Evolutionary conservation across 106 monocot genomes (phyloP), one percentile per base, ranked within the genome.

Genomic region (Allium sativum): DNA sequence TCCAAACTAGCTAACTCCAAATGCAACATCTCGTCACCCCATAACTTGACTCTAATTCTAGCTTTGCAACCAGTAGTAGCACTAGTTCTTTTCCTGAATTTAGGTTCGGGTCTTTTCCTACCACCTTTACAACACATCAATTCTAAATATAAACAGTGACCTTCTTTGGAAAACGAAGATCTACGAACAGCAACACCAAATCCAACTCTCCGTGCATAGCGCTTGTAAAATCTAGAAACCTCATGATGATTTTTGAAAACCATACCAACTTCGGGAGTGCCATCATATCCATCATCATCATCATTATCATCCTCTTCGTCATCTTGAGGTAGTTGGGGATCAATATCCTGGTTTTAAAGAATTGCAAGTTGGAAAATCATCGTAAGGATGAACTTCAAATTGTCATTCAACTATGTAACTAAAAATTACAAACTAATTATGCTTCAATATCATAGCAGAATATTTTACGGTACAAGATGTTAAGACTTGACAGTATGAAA

Each of bases 101-200:
- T 87, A 21, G 87, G 76, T 55, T 83, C 82, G 0, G 76, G 73
- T 2, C 79, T 66, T 41, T 72, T 69, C 42, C 77, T 60, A 12
- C 87, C 76, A 7, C 87, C 87, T 52, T 87, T 87, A 68, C 82
- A 87, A 68, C 87, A 87, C 74, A 87, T 87, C 21, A 87, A 72
- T 42, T 87, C 87, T 12, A 87, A 68, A 57, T 87, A 87, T 42
- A 87, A 59, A 44, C 87, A 87, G 44, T 48, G 69, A 7, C 76
- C 77, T 44, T 78, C 82, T 55, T 87, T 73, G 13, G 87, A 71
- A 42, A 83, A 87, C 12, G 87, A 82, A 1, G 87, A 82, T 44
- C 87, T 56, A 11, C 87, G 58, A 4, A 87, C 82, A 2, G 87
- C 79, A 16, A 83, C 79, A 14, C 79, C 82, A n/a, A 87, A 87